Evolutionary conservation across 129 eudicot species (phyloP), one percentile per base, ranked within the genome.

Genomic region (Arctium minus): DNA sequence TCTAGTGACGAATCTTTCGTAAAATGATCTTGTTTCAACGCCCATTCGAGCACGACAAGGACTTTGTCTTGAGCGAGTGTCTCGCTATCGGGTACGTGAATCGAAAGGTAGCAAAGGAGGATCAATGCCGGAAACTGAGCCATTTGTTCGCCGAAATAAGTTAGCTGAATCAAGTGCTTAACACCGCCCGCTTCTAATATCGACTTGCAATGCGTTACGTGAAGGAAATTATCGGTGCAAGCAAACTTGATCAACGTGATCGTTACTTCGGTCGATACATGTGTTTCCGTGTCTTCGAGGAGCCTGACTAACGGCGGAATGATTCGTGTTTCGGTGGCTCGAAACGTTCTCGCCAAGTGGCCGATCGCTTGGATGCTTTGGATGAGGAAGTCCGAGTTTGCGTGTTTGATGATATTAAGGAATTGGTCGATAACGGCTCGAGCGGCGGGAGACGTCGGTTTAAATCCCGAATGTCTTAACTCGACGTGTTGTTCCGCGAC

Each of bases 371-470:
- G 88, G 71, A 88, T 70, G 65, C 89, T 73, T 13, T 92, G 89
- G 40, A 85, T 69, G 2, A 88, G 77, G 64, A 91, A 85, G 37
- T 91, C 90, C 0, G 92, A 82, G 38, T 86, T 84, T 4, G 80
- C 89, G 18, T 77, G 38, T 29, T 83, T 76, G 29, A 91, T 81
- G 39, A 88, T 89, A 70, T 83, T 88, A 5, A 91, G 80, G 22
- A 88, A 76, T 27, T 91, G 94, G 67, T 91, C 92, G 27, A 88
- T 86, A 53, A 91, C 90, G 1, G 94, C 94, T 76, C 88, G 88
- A 36, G 87, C 85, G 1, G 91, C 92, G n/a, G 90, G 94, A 10
- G 94, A 81, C n/a, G 89, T 91, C 13, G 94, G 94, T 80, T 91
- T 91, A 74, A 91, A 91, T 0, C 90, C 92, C 1, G 88, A 84